Evolutionary conservation across 177 flowering plant species (phyloP), one percentile per base, ranked within the genome.

Genomic region (Vitis hybrid): DNA sequence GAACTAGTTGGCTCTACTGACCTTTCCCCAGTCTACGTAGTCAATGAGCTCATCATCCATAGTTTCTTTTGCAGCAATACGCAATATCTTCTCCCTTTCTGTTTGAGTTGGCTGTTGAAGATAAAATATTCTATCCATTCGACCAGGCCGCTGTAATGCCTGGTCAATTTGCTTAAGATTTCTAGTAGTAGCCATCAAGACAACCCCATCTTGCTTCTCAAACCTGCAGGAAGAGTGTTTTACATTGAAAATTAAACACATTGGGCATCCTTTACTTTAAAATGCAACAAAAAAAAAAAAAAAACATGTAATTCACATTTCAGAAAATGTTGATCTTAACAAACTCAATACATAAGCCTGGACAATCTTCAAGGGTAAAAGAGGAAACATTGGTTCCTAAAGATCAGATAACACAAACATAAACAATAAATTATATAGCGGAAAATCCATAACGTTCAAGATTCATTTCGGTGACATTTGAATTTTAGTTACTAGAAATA

Each of bases 181-280:
- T 77, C 88, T 81, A 14, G 97, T 90, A 39, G 99, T 94, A 67
- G 99, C 97, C 92, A 94, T 91, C 80, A 94, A 78, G 70, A 94
- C 97, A 75, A 94, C 99, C 65, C 99, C 99, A 78, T 94, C 99
- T 83, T 94, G 99, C 70, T 94, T 94, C 82, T 92, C 94, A 91
- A 94, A 94, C 75, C 99, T 94, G 79, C 74, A 77, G 39, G 39
- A 60, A 13, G 5, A 48, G 48, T 45, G 19, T 39, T 39, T 39
- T 62, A 62, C 48, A 62, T 62, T 16, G 49, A 61, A 14, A 22
- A 8, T 26, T 19, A 39, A 48, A 16, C 3, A 6, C 9, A 39
- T 39, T 39, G 10, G 14, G 16, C 49, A 61, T 9, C 4, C 33
- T 14, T 2, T 33, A 15, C 31, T 22, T 60, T 13, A 61, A 31